A percentile compares a stretch with the other conserved stretches of the same genome.
Evolutionary conservation across 2,329 filamentous ascomycete genomes (phyloP).

Genomic region (Arthrobotrys iridis): DNA sequence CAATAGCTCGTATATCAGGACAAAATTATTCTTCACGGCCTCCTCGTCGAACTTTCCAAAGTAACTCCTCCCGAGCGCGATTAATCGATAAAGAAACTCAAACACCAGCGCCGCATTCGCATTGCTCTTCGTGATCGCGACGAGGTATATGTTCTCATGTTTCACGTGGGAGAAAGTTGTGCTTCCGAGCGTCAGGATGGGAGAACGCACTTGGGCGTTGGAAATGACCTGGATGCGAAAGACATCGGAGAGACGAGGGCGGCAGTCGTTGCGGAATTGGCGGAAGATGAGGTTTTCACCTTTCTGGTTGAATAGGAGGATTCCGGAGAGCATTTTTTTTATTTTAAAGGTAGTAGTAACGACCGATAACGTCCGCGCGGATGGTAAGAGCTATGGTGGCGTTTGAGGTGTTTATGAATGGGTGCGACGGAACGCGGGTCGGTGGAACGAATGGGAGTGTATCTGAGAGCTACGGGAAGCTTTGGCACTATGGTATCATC

Average conservation of each 20-base stretch:
- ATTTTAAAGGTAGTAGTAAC: constrained; percentile 55
- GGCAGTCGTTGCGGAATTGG: constrained; percentile 97
- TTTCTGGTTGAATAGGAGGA: constrained; percentile 99
- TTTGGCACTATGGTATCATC: background rate
- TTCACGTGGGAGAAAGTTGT: constrained; percentile 99
- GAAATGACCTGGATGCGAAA: constrained; percentile 99
- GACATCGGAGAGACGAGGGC: constrained; percentile 95
- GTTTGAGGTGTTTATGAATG: constrained; percentile 9
- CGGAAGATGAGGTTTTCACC: constrained; percentile 99
- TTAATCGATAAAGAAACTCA: constrained; percentile 93
- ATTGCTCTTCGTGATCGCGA: constrained; percentile 98
- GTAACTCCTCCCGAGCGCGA: constrained; percentile 90
- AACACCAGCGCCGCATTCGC: constrained; percentile 98
- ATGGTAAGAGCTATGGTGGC: background rate
- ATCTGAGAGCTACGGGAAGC: background rate
- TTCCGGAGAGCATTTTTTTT: constrained; percentile 86
- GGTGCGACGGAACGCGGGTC: background rate
- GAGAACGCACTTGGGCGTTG: constrained; percentile 95
- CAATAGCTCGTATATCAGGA: constrained; percentile 94
- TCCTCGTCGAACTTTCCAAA: constrained; percentile 99
- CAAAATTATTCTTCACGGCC: constrained; percentile 99
- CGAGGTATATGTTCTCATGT: constrained; percentile 98
- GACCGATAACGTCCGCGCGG: background rate
- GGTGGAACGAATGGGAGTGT: background rate
- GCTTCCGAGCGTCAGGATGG: constrained; percentile 94